A percentile compares a stretch with the other conserved stretches of the same genome.
These are phyloP conservation scores for Hypomontagnella monticulosa DNA, from an alignment of 495 filamentous ascomycete genomes.

Conservation along the genomic window DNA sequence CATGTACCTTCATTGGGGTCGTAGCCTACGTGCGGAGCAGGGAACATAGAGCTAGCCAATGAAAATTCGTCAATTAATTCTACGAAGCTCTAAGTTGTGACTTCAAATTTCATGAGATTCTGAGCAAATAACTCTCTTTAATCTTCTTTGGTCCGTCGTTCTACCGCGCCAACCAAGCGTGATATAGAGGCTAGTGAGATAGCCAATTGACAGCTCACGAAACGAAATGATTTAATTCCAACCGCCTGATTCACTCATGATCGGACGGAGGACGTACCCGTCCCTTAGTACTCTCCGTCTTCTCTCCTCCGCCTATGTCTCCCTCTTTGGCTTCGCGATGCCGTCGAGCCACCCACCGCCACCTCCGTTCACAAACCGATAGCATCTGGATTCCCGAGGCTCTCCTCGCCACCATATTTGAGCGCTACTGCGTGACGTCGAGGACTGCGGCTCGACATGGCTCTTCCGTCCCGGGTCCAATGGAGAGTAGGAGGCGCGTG, in stretches of 20 bases:
- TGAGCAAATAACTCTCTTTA: background rate
- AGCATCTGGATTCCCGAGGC: conserved; percentile 58
- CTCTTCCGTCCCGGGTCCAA: conserved; percentile 55
- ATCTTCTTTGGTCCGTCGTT: background rate
- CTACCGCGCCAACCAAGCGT: background rate
- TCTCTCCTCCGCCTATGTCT: conserved; percentile 47
- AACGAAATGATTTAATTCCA: conserved; percentile 9
- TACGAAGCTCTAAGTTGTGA: conserved; percentile 11
- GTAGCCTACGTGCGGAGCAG: background rate
- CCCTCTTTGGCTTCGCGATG: conserved; percentile 49
- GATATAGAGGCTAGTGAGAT: background rate
- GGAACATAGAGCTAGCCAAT: conserved; percentile 15
- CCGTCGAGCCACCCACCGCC: conserved; percentile 53
- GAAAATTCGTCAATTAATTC: conserved; percentile 13
- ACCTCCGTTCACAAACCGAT: conserved; percentile 44
- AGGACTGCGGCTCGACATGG: conserved; percentile 32
- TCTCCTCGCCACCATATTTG: conserved; percentile 49
- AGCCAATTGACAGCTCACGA: too few relatives aligned
- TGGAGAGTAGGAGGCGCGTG: conserved; percentile 62
- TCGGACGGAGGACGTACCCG: conserved; percentile 4
- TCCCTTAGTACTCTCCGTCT: conserved; percentile 1
- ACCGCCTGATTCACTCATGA: conserved; percentile 5
- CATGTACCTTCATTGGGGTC: background rate
- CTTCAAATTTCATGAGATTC: conserved; percentile 16
- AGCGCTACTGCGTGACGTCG: conserved; percentile 51